Percentiles rank a stretch among this genome's conserved stretches.
phyloP scores from a whole-genome alignment of 768 basidiomycete genomes.

The Rhizopogon salebrosus region DNA sequence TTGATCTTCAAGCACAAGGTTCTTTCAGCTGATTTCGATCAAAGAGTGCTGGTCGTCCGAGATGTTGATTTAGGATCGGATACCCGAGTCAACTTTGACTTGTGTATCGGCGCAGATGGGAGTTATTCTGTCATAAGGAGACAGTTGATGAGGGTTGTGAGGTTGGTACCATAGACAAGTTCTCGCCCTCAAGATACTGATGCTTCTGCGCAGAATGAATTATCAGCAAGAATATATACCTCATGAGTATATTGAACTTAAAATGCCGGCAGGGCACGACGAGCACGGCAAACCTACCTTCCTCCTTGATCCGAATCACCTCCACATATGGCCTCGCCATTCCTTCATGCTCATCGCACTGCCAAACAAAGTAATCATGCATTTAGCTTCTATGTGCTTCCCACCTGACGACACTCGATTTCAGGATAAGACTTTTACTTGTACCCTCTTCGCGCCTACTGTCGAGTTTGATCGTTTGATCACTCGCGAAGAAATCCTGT shows the following conservation, averaged over 20 bases:
- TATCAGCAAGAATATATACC: constrained; percentile 93
- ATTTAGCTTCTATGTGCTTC: constrained; percentile 21
- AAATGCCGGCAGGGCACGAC: constrained; percentile 80
- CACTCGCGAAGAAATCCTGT: constrained; percentile 48
- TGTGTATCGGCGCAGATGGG: constrained; percentile 91
- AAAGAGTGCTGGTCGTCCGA: constrained; percentile 47
- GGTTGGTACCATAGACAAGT: constrained; percentile 52
- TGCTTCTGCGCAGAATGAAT: constrained; percentile 65
- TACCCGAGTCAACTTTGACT: constrained; percentile 53
- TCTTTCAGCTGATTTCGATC: constrained; percentile 68
- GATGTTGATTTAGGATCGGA: constrained; percentile 41
- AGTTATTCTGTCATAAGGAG: constrained; percentile 87
- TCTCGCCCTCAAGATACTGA: constrained; percentile 2
- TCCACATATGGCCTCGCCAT: constrained; percentile 99
- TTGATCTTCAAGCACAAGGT: constrained; percentile 82
- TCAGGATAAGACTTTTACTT: constrained; percentile 96
- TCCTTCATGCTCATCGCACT: constrained; percentile 99
- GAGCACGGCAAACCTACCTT: constrained; percentile 59
- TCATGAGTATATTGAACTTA: constrained; percentile 94
- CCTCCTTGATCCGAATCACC: constrained; percentile 88
- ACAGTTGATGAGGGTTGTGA: constrained; percentile 92
- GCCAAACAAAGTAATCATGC: constrained; percentile 78
- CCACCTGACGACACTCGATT: constrained; percentile 15
- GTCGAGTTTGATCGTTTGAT: constrained; percentile 65
- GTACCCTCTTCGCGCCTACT: constrained; percentile 90